A percentile compares a stretch with the other conserved stretches of the same genome.
phyloP scores from a whole-genome alignment of 2,329 filamentous ascomycete species.

The Bipolaris cookei region DNA sequence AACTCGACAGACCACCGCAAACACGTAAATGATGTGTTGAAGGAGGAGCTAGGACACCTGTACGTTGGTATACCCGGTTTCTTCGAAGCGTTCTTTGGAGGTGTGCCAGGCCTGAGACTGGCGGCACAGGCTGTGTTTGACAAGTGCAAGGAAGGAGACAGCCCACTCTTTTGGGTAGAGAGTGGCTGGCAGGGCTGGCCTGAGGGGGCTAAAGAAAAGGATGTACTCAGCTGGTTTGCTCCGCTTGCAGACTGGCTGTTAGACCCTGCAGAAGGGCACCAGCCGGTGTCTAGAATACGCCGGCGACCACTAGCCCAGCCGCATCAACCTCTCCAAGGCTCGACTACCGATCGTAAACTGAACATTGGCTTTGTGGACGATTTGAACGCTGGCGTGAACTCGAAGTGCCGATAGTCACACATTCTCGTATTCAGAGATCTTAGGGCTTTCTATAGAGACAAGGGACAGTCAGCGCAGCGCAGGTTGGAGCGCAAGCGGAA shows the following conservation, averaged over 20 bases:
- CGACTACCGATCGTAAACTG: constrained; percentile 16
- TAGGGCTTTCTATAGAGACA: no score
- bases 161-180: constrained; percentile 27
- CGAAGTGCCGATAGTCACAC: constrained; percentile 45
- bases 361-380: constrained; percentile 20
- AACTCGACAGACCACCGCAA: constrained; percentile 28
- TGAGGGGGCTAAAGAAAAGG: constrained; percentile 26
- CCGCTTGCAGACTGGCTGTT: constrained; percentile 24
- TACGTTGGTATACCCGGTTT: constrained; percentile 32
- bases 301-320: constrained; percentile 23
- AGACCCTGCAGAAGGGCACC: constrained; percentile 24
- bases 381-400: constrained; percentile 20
- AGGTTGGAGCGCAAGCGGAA: no score
- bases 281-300: constrained; percentile 14
- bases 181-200: constrained; percentile 32
- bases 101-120: constrained; percentile 17
- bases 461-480: no score
- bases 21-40: constrained; percentile 26
- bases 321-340: not conserved
- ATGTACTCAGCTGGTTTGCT: constrained; percentile 31
- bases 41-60: constrained; percentile 28
- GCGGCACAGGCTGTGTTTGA: constrained; percentile 26
- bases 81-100: constrained; percentile 30
- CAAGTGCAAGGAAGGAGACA: constrained; percentile 29
- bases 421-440: constrained; percentile 54